phyloP scores from a whole-genome alignment of 1,284 basidiomycete species.

The Puccinia brachypodii region DNA sequence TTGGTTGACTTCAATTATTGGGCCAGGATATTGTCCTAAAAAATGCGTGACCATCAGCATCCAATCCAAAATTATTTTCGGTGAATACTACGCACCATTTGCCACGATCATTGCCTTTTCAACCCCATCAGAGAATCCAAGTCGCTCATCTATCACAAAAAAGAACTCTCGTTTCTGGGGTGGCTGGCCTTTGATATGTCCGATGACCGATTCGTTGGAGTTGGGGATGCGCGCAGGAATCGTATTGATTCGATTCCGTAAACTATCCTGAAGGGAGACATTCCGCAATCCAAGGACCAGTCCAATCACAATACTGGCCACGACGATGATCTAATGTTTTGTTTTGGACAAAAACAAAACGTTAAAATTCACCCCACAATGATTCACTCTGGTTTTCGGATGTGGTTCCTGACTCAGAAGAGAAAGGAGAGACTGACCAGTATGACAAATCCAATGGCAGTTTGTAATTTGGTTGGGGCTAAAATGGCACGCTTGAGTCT shows the following conservation, averaged over 20 bases:
- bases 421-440: background rate
- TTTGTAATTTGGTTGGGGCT: conserved; percentile 24
- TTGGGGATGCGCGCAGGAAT: conserved; percentile 33
- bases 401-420: background rate
- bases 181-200: conserved; percentile 36
- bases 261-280: conserved; percentile 20
- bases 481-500: conserved; percentile 34
- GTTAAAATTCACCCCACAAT: background rate
- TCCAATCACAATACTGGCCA: conserved; percentile 24
- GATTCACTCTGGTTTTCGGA: too few relatives aligned
- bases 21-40: conserved; percentile 51
- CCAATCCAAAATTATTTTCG: background rate
- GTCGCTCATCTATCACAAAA: conserved; percentile 50
- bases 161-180: conserved; percentile 44
- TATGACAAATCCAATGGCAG: conserved; percentile 12
- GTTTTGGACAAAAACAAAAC: too few relatives aligned
- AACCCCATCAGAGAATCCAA: conserved; percentile 50
- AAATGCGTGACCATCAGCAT: background rate
- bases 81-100: conserved; percentile 46
- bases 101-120: conserved; percentile 51
- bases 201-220: conserved; percentile 21
- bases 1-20: conserved; percentile 50
- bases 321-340: conserved; percentile 15
- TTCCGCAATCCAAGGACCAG: conserved; percentile 39
- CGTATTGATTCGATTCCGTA: conserved; percentile 38